These are phyloP conservation scores for Fusarium sp. DNA, from an alignment of 2,329 filamentous ascomycete species.

Conservation along the genomic window DNA sequence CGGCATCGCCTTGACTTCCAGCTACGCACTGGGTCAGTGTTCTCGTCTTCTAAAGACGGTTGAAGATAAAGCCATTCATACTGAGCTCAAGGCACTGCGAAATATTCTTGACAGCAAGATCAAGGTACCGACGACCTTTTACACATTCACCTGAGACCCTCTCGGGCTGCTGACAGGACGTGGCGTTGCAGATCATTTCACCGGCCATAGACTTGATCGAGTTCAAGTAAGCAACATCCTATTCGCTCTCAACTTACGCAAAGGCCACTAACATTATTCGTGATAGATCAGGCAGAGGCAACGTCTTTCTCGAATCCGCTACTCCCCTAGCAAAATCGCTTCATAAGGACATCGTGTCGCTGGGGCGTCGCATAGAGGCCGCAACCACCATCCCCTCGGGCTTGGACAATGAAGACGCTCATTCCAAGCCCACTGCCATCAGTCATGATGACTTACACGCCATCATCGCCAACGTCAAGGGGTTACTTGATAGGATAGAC, in stretches of 20 bases:
- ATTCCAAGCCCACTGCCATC: slow-evolving; percentile 56
- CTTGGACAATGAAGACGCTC: slow-evolving; percentile 54
- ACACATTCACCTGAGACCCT: slow-evolving; percentile 1
- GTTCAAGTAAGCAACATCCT: slow-evolving; percentile 74
- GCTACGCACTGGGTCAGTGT: slow-evolving; percentile 88
- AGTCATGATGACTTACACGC: slow-evolving; percentile 75
- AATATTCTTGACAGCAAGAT: slow-evolving; percentile 88
- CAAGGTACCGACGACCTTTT: slow-evolving; percentile 66
- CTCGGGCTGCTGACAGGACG: slow-evolving; percentile 27
- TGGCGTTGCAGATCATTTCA: slow-evolving; percentile 78
- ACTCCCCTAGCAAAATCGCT: slow-evolving; percentile 86
- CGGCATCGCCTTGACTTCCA: slow-evolving; percentile 87
- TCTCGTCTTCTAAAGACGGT: slow-evolving; percentile 84
- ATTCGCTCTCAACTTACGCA: slow-evolving; percentile 18
- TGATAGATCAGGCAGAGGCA: slow-evolving; percentile 66
- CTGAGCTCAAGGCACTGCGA: slow-evolving; percentile 80
- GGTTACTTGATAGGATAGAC: slow-evolving; percentile 84
- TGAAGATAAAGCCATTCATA: slow-evolving; percentile 77
- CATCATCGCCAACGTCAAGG: slow-evolving; percentile 83
- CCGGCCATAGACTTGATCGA: slow-evolving; percentile 95
- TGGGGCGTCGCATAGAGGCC: slow-evolving; percentile 82
- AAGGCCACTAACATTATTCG: slow-evolving; percentile 19
- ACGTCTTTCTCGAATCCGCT: slow-evolving; percentile 82
- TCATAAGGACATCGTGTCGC: slow-evolving; percentile 84
- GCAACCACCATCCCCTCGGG: slow-evolving; percentile 77